Percentiles rank a stretch among this genome's conserved stretches.
Conservation (phyloP, 495 filamentous ascomycete genomes). For the Articulospora tetracladia region DNA sequence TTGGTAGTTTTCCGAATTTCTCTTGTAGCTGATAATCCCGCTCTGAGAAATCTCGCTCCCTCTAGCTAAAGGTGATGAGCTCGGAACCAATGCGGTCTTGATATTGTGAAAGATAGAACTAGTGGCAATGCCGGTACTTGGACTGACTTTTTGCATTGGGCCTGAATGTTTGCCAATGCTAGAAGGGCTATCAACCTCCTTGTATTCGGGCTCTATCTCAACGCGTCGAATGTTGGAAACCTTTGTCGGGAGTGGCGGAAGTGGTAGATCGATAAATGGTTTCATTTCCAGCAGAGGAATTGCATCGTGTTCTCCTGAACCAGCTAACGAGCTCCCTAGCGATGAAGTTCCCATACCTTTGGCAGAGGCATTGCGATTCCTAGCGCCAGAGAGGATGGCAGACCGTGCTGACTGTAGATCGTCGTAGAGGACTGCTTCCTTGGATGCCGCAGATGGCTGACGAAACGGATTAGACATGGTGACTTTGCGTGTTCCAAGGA, state of each 20-base stretch:
- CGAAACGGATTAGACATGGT: background rate
- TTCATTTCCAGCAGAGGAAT: conserved; percentile 16
- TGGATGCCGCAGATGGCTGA: background rate
- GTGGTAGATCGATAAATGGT: background rate
- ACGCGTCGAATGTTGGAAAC: background rate
- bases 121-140: background rate
- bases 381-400: conserved; percentile 19
- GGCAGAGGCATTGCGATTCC: background rate
- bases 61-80: background rate
- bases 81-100: background rate
- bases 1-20: background rate
- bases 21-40: background rate
- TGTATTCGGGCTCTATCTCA: background rate
- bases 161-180: too few relatives aligned
- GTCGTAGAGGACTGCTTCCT: conserved; percentile 16
- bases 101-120: background rate
- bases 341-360: background rate
- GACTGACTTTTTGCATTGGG: background rate
- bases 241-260: background rate
- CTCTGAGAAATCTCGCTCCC: background rate
- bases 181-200: background rate
- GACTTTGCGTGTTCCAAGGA: background rate
- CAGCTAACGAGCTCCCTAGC: background rate
- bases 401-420: conserved; percentile 19
- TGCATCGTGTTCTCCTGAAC: background rate